phyloP scores from a whole-genome alignment of 2,329 filamentous ascomycete genomes.

The Scedosporium aurantiacum region DNA sequence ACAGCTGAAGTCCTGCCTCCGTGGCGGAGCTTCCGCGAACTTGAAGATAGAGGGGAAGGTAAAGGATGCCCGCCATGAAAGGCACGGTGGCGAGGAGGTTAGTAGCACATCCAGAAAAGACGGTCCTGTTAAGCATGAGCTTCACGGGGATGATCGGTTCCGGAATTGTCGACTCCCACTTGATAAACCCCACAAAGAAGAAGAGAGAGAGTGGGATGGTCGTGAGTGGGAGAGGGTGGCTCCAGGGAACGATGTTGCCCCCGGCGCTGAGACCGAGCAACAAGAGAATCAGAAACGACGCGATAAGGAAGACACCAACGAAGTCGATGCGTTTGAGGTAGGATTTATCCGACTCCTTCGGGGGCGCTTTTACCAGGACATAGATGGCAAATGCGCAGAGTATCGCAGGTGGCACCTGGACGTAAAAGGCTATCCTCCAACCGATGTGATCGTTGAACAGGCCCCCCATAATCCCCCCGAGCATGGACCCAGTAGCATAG shows the following conservation, averaged over 20 bases:
- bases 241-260: constrained; percentile 75
- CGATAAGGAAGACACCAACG: constrained; percentile 54
- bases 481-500: constrained; percentile 66
- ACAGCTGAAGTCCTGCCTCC: constrained; percentile 56
- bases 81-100: constrained; percentile 72
- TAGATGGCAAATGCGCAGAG: constrained; percentile 58
- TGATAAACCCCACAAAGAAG: constrained; percentile 54
- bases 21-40: constrained; percentile 61
- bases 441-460: constrained; percentile 56
- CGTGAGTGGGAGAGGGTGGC: constrained; percentile 62
- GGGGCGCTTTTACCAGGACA: constrained; percentile 60
- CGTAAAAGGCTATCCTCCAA: constrained; percentile 30
- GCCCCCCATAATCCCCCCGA: constrained; percentile 76
- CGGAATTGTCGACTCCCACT: constrained; percentile 57
- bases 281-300: constrained; percentile 60
- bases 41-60: constrained; percentile 74
- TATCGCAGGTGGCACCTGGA: constrained; percentile 55
- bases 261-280: constrained; percentile 72
- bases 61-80: constrained; percentile 64
- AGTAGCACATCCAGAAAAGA: constrained; percentile 62
- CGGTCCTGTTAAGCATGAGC: constrained; percentile 60
- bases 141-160: constrained; percentile 77
- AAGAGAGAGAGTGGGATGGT: constrained; percentile 56
- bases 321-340: constrained; percentile 73
- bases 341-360: constrained; percentile 56